phyloP scores from a whole-genome alignment of 2,329 filamentous ascomycete genomes.

The Cryphonectria parasitica region DNA sequence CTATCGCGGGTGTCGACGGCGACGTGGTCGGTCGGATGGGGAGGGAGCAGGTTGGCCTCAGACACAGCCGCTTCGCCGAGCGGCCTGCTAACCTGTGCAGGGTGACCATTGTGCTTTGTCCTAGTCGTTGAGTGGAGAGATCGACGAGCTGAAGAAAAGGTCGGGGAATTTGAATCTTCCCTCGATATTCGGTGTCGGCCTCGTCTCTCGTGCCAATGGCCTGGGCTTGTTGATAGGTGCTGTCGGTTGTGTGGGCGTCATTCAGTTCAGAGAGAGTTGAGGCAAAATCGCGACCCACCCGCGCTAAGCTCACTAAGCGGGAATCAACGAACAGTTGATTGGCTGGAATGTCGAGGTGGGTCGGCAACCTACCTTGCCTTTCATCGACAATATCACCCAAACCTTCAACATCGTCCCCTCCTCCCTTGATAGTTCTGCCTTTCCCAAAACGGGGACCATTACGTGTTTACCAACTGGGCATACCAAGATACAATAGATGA shows the following conservation, averaged over 20 bases:
- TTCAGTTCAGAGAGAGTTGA: conserved; percentile 11
- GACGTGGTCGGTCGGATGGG: conserved; percentile 32
- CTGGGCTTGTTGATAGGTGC: conserved; percentile 15
- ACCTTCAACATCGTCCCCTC: background rate
- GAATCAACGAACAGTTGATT: conserved; percentile 11
- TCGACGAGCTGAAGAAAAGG: conserved; percentile 30
- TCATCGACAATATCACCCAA: background rate
- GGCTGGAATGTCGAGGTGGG: background rate
- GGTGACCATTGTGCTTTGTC: conserved; percentile 64
- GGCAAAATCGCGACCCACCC: conserved; percentile 16
- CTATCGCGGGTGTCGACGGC: conserved; percentile 29
- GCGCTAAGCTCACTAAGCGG: conserved; percentile 15
- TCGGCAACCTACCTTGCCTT: background rate
- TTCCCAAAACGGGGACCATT: too few relatives aligned
- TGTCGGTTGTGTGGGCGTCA: conserved; percentile 25
- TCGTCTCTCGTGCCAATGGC: conserved; percentile 40
- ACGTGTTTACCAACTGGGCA: background rate
- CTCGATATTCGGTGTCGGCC: conserved; percentile 32
- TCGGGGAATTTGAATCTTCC: conserved; percentile 31
- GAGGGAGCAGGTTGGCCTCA: conserved; percentile 46
- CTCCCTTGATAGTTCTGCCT: background rate
- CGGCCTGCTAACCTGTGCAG: conserved; percentile 74
- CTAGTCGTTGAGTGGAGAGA: conserved; percentile 36
- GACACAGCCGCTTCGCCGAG: conserved; percentile 69
- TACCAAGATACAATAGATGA: background rate